Percentiles rank a stretch among this genome's conserved stretches.
phyloP scores from a whole-genome alignment of 2,329 filamentous ascomycete genomes.

The Erysiphe pisi region DNA sequence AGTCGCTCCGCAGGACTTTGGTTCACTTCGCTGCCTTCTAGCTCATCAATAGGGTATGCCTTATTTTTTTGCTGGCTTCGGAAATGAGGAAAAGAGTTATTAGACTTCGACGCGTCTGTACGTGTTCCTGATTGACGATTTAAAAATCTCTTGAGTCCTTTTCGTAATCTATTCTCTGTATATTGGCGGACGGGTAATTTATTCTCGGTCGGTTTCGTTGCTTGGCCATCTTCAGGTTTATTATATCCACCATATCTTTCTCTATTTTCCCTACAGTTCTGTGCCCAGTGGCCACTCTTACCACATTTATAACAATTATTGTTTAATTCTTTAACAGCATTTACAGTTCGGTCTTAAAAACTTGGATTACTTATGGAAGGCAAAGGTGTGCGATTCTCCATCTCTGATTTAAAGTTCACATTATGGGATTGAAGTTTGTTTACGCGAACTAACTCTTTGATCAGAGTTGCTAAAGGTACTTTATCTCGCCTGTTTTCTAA shows the following conservation, averaged over 20 bases:
- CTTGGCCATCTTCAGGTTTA: no score
- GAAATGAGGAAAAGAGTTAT: not conserved
- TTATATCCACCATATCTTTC: no score
- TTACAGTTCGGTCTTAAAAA: not conserved
- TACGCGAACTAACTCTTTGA: not conserved
- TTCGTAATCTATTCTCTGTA: no score
- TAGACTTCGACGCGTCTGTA: not conserved
- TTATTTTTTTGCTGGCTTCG: not conserved
- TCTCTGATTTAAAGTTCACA: not conserved
- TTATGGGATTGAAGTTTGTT: not conserved
- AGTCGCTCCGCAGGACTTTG: not conserved
- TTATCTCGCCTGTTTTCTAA: not conserved
- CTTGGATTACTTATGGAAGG: not conserved
- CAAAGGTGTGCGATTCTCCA: not conserved
- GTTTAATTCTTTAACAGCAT: not conserved
- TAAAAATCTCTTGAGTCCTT: not conserved
- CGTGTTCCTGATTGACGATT: not conserved
- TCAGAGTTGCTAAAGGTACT: not conserved
- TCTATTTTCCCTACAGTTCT: not conserved
- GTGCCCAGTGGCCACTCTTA: not conserved
- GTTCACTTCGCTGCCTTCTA: not conserved
- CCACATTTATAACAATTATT: constrained; percentile 1
- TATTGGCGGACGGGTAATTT: not conserved
- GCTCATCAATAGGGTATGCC: not conserved
- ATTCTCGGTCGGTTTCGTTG: not conserved